A percentile compares a stretch with the other conserved stretches of the same genome.
Evolutionary conservation across 108 stramenopile species (phyloP).

Genomic region (Nitzschia sp.): DNA sequence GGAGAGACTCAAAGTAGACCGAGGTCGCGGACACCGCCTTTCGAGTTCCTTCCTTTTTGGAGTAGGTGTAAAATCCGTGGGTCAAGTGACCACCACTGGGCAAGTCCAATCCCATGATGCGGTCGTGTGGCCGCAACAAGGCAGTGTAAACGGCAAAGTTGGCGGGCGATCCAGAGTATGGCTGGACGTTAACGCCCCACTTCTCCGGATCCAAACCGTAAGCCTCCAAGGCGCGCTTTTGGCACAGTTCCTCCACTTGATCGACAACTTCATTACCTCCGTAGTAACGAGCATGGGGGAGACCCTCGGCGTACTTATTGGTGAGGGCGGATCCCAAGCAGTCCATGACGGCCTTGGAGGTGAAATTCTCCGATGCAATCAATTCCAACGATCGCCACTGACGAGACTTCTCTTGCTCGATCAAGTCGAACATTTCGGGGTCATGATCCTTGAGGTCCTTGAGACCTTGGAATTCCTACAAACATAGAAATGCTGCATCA

Average conservation of each 20-base stretch:
- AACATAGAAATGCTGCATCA: too few species aligned
- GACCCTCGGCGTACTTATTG: slow-evolving; percentile 99
- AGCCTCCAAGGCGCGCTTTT: slow-evolving; percentile 93
- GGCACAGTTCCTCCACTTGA: slow-evolving; percentile 96
- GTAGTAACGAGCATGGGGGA: slow-evolving; percentile 98
- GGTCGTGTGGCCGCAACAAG: slow-evolving; percentile 96
- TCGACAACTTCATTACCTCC: slow-evolving; percentile 97
- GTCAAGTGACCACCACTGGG: slow-evolving; percentile 99
- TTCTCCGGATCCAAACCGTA: slow-evolving; percentile 93
- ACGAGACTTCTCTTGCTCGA: slow-evolving; percentile 92
- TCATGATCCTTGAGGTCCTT: slow-evolving; percentile 94
- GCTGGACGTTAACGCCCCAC: slow-evolving; percentile 99
- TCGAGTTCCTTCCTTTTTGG: slow-evolving; percentile 94
- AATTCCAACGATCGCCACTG: slow-evolving; percentile 97
- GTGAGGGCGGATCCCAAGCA: slow-evolving; percentile 98
- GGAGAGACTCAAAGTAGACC: slow-evolving; percentile 99
- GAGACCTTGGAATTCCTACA: slow-evolving; percentile 87
- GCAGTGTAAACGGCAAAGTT: slow-evolving; percentile 99
- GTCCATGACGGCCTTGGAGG: slow-evolving; percentile 96
- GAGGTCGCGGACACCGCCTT: slow-evolving; percentile 99
- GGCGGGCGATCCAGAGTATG: slow-evolving; percentile 97
- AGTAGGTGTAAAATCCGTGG: slow-evolving; percentile 99
- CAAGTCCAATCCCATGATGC: slow-evolving; percentile 99
- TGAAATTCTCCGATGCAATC: slow-evolving; percentile 99
- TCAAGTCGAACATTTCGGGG: slow-evolving; percentile 94